Percentiles rank a stretch among this genome's conserved stretches.
Evolutionary conservation across 179 eudicot species (phyloP).

Genomic region (Spinacia oleracea): DNA sequence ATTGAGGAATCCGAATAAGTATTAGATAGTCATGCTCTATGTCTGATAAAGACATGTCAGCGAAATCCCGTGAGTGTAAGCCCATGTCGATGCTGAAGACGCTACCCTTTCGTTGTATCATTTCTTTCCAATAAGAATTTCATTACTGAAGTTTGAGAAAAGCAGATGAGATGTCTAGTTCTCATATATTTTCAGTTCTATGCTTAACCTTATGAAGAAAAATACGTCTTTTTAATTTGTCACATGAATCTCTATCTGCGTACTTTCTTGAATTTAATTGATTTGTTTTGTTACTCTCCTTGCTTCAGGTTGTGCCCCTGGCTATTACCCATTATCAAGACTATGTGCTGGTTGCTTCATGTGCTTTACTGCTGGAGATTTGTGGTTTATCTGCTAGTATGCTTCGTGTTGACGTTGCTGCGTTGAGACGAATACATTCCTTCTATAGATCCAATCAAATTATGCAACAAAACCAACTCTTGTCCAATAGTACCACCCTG

Average conservation of each 20-base stretch:
- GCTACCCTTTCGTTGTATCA: neutral
- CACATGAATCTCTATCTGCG: neutral
- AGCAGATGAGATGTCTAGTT: neutral
- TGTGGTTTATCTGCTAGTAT: conserved; percentile 83
- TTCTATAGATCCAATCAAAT: conserved; percentile 64
- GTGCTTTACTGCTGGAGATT: conserved; percentile 87
- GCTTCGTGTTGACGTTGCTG: conserved; percentile 79
- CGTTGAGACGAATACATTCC: conserved; percentile 73
- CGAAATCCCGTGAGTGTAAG: neutral
- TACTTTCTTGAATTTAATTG: neutral
- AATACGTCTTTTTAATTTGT: neutral
- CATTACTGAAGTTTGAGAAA: neutral
- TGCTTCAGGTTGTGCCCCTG: conserved; percentile 80
- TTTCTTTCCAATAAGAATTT: neutral
- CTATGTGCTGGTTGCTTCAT: conserved; percentile 81
- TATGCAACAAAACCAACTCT: conserved; percentile 51
- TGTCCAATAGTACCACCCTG: conserved; percentile 53
- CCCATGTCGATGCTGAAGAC: neutral
- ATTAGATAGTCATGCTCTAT: neutral
- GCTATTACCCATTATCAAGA: conserved; percentile 84
- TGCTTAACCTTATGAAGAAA: neutral
- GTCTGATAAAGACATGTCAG: neutral
- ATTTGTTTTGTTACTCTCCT: conserved; percentile 4
- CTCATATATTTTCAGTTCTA: neutral
- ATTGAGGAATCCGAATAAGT: neutral